These are phyloP conservation scores for Microbotryum intermedium DNA, from an alignment of 1,284 basidiomycete species.

Conservation along the genomic window DNA sequence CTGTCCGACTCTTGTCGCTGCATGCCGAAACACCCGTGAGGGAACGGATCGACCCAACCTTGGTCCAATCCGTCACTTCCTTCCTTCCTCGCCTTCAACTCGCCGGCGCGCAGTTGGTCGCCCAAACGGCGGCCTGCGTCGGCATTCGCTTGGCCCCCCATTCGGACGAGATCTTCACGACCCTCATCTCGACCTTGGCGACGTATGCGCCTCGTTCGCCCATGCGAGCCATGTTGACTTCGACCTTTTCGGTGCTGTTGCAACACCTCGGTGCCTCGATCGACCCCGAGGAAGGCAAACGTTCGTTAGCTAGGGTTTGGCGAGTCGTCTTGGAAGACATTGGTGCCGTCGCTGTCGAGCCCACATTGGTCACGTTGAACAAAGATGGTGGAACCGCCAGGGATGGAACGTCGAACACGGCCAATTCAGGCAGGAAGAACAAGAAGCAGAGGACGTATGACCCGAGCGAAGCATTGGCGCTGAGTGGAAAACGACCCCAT, in stretches of 20 bases:
- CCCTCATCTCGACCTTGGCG: slow-evolving; percentile 6
- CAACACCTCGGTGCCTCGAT: slow-evolving; percentile 7
- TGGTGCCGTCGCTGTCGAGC: slow-evolving; percentile 21
- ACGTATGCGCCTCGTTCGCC: slow-evolving; percentile 16
- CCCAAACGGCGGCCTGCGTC: slow-evolving; percentile 11
- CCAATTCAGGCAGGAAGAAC: slow-evolving; percentile 12
- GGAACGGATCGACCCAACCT: slow-evolving; percentile 19
- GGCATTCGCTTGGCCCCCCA: slow-evolving; percentile 3
- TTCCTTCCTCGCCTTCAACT: slow-evolving; percentile 18
- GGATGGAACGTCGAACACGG: background rate
- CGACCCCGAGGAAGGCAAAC: slow-evolving; percentile 26
- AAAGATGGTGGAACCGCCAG: background rate
- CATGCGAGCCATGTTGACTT: slow-evolving; percentile 18
- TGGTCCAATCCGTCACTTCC: background rate
- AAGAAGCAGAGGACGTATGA: slow-evolving; percentile 22
- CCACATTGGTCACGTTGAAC: background rate
- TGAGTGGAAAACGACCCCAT: background rate
- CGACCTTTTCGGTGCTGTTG: slow-evolving; percentile 16
- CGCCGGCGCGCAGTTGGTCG: slow-evolving; percentile 14
- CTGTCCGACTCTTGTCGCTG: slow-evolving; percentile 9
- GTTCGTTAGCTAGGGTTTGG: slow-evolving; percentile 24
- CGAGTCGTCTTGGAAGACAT: slow-evolving; percentile 23
- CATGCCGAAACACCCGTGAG: slow-evolving; percentile 4
- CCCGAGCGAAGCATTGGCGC: slow-evolving; percentile 21
- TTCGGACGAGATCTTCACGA: background rate